Evolutionary conservation across 2,329 filamentous ascomycete species (phyloP).

Genomic region (Ophiostoma populinum): DNA sequence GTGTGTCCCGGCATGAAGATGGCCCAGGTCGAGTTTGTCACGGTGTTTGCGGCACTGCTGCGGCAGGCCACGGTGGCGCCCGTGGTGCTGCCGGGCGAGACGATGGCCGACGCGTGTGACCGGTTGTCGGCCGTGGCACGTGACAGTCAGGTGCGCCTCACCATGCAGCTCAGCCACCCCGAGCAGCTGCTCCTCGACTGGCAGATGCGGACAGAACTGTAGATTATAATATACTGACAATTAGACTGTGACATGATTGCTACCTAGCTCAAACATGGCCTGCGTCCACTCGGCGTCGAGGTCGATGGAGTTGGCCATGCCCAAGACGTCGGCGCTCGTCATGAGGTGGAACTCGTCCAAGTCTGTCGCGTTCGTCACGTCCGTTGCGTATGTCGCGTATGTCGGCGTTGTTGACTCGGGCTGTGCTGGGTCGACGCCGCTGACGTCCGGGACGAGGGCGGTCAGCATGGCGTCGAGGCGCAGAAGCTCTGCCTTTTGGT

Average conservation of each 20-base stretch:
- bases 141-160: slow-evolving; percentile 15
- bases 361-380: background rate
- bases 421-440: background rate
- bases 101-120: slow-evolving; percentile 10
- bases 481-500: background rate
- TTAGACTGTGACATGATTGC: too few species aligned
- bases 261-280: slow-evolving; percentile 1
- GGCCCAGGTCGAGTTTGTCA: slow-evolving; percentile 36
- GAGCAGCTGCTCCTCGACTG: slow-evolving; percentile 11
- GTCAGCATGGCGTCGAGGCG: background rate
- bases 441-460: background rate
- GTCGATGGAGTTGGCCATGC: background rate
- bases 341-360: background rate
- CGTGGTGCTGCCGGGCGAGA: slow-evolving; percentile 13
- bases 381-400: background rate
- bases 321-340: background rate
- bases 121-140: slow-evolving; percentile 13
- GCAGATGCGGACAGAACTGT: slow-evolving; percentile 3
- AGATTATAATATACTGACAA: too few species aligned
- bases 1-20: slow-evolving; percentile 36
- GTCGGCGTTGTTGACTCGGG: background rate
- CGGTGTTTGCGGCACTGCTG: slow-evolving; percentile 24
- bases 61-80: slow-evolving; percentile 13
- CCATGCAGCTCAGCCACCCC: slow-evolving; percentile 16
- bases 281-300: slow-evolving; percentile 1